These are phyloP conservation scores for Heliosperma pusillum DNA, from an alignment of 148 eudicot genomes.

Conservation along the genomic window DNA sequence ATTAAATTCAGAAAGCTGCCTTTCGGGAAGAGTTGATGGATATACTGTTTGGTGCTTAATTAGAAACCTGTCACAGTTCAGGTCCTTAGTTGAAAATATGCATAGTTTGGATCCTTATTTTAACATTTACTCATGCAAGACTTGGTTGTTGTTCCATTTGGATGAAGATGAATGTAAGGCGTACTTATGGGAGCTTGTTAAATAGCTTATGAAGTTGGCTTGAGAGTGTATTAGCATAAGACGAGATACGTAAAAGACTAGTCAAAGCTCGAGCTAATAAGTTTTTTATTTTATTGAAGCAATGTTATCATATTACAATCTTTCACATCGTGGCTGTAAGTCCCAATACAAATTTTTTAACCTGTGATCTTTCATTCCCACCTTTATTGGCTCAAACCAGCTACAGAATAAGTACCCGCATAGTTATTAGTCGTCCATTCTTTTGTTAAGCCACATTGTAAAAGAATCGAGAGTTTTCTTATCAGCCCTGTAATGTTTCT, in stretches of 20 bases:
- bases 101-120: not conserved
- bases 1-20: not conserved
- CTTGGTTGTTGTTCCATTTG: not conserved
- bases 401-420: slow-evolving; percentile 5
- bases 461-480: slow-evolving; percentile 41
- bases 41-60: not conserved
- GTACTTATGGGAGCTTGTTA: not conserved
- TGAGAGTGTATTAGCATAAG: not conserved
- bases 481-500: slow-evolving; percentile 46
- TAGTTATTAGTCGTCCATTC: slow-evolving; percentile 17
- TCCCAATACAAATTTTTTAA: not conserved
- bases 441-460: slow-evolving; percentile 31
- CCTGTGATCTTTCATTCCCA: slow-evolving; percentile 2
- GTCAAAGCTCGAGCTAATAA: slow-evolving; percentile 18
- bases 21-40: not conserved
- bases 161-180: not conserved
- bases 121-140: not conserved
- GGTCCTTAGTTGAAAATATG: not conserved
- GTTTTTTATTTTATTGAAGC: slow-evolving; percentile 21
- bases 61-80: not conserved
- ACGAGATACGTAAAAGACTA: not conserved
- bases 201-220: not conserved
- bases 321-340: slow-evolving; percentile 10
- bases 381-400: slow-evolving; percentile 10
- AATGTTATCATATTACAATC: not conserved